Conservation (phyloP, 495 filamentous ascomycete species). For the Xylaria palmicola region DNA sequence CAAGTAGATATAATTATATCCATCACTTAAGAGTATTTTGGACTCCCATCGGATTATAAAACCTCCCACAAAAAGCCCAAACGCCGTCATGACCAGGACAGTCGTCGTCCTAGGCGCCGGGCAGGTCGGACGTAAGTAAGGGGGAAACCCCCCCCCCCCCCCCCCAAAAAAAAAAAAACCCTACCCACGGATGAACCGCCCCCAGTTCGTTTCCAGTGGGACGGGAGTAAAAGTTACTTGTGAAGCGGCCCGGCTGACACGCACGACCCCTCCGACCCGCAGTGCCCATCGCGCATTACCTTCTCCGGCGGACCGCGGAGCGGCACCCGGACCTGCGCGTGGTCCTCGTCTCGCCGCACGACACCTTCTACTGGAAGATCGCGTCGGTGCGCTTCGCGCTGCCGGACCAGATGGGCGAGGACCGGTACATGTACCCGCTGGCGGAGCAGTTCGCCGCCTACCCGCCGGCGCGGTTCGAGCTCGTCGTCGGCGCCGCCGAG, state of each 20-base stretch:
- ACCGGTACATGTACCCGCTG: conserved; percentile 50
- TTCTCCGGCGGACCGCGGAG: conserved; percentile 49
- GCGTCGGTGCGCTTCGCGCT: conserved; percentile 47
- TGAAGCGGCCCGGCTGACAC: too few species aligned
- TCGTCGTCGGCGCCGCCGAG: conserved; percentile 55
- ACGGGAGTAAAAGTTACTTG: too few species aligned
- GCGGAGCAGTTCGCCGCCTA: conserved; percentile 52
- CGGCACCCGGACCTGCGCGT: conserved; percentile 44
- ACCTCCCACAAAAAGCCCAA: not conserved
- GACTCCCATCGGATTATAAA: too few species aligned
- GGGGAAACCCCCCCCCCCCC: too few species aligned
- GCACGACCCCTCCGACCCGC: too few species aligned
- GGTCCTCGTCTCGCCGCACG: conserved; percentile 56
- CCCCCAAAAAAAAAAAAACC: too few species aligned
- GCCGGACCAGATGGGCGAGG: conserved; percentile 35
- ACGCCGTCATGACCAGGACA: conserved; percentile 41
- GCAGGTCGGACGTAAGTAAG: conserved; percentile 45
- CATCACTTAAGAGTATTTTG: too few species aligned
- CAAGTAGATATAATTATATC: not conserved
- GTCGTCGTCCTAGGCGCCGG: conserved; percentile 67
- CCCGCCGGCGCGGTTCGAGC: conserved; percentile 48
- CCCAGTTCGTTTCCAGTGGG: too few species aligned
- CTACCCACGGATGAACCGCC: too few species aligned
- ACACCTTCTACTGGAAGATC: conserved; percentile 48
- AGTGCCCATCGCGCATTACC: conserved; percentile 56